These are phyloP conservation scores for Aspergillus ochraceus DNA, from an alignment of 2,329 filamentous ascomycete species.

Conservation along the genomic window DNA sequence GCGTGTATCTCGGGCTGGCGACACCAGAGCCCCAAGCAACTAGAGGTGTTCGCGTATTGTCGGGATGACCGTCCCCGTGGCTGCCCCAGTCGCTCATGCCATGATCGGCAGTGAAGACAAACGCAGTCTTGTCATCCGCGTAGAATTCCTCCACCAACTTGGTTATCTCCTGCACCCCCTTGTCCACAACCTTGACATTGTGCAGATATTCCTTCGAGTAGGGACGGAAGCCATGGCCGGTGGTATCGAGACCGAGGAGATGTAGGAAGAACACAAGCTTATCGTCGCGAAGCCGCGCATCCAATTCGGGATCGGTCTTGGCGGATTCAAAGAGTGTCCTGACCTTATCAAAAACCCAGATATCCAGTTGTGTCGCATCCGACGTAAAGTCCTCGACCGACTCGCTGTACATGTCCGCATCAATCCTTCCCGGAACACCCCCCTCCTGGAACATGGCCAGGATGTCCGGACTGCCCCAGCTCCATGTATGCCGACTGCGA, in stretches of 20 bases:
- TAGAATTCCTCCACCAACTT: conserved; percentile 85
- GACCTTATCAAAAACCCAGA: conserved; percentile 95
- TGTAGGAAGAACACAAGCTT: conserved; percentile 95
- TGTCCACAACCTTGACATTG: conserved; percentile 92
- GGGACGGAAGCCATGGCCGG: conserved; percentile 80
- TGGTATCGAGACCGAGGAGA: conserved; percentile 86
- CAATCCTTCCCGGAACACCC: conserved; percentile 81
- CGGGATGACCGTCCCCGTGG: conserved; percentile 94
- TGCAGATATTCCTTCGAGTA: conserved; percentile 94
- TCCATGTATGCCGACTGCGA: conserved; percentile 94
- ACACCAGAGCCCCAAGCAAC: conserved; percentile 93
- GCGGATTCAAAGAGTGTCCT: conserved; percentile 83
- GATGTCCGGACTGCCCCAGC: conserved; percentile 98
- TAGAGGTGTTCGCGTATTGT: conserved; percentile 92
- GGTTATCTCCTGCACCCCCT: conserved; percentile 82
- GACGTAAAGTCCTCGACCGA: conserved; percentile 89
- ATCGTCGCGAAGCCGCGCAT: conserved; percentile 72
- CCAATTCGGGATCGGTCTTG: conserved; percentile 71
- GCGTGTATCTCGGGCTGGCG: conserved; percentile 65
- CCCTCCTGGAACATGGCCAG: conserved; percentile 95
- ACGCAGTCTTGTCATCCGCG: conserved; percentile 78
- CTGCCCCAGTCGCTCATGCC: conserved; percentile 99
- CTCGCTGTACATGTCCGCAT: conserved; percentile 79
- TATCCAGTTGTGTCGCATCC: conserved; percentile 77
- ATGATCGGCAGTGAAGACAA: conserved; percentile 95